These are phyloP conservation scores for Yamadazyma atmosphaerica DNA, from an alignment of 1,139 yeast species.

Conservation along the genomic window DNA sequence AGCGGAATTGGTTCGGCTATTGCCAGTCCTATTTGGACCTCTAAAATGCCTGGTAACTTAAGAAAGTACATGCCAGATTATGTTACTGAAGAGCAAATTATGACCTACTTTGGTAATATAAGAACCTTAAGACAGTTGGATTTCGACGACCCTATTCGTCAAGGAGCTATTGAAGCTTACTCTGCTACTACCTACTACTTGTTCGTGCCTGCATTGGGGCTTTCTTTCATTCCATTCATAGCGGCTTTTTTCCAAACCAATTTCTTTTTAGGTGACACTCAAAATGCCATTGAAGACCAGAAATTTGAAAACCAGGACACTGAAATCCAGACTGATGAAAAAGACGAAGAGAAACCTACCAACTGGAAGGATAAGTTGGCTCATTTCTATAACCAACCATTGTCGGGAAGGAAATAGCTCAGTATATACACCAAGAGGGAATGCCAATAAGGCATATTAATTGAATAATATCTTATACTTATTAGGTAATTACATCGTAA, in stretches of 20 bases:
- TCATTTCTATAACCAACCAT: slow-evolving; percentile 1
- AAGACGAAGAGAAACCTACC: neutral
- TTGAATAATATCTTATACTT: too few relatives aligned
- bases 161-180: slow-evolving; percentile 30
- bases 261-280: slow-evolving; percentile 30
- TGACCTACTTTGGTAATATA: slow-evolving; percentile 18
- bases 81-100: slow-evolving; percentile 16
- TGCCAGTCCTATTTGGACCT: slow-evolving; percentile 50
- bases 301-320: too few relatives aligned
- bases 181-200: slow-evolving; percentile 21
- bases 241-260: slow-evolving; percentile 30
- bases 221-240: slow-evolving; percentile 25
- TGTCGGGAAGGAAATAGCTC: neutral
- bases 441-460: neutral
- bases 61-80: slow-evolving; percentile 22
- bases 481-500: too few relatives aligned
- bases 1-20: slow-evolving; percentile 45
- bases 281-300: slow-evolving; percentile 26
- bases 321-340: neutral
- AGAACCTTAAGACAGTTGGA: slow-evolving; percentile 18
- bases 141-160: slow-evolving; percentile 22
- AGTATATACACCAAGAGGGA: neutral
- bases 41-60: slow-evolving; percentile 32
- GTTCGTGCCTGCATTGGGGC: slow-evolving; percentile 24
- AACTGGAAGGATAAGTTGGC: slow-evolving; percentile 5